Conservation (phyloP, 1,139 yeast genomes). For the Wickerhamomyces sp. region DNA sequence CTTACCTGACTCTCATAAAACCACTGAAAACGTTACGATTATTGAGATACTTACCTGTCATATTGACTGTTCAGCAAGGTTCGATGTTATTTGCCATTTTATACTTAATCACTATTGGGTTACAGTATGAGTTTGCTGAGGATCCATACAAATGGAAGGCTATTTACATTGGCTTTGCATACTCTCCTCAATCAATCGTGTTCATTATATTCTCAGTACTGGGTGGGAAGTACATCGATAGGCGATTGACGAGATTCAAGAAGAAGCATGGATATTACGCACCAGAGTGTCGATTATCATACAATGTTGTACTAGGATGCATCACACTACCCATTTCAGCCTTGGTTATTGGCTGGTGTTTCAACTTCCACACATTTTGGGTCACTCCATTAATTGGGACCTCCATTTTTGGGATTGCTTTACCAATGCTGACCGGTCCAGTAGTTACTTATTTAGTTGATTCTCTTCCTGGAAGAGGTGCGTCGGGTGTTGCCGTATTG, state of each 20-base stretch:
- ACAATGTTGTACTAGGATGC: conserved; percentile 69
- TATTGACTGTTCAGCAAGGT: conserved; percentile 58
- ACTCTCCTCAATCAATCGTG: conserved; percentile 78
- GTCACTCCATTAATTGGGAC: conserved; percentile 73
- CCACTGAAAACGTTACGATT: conserved; percentile 48
- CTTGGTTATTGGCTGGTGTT: conserved; percentile 78
- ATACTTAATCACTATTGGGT: conserved; percentile 71
- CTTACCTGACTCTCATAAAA: conserved; percentile 29
- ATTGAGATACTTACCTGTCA: conserved; percentile 67
- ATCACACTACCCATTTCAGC: conserved; percentile 58
- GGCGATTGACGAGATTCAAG: conserved; percentile 49
- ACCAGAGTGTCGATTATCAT: conserved; percentile 78
- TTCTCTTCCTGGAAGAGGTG: conserved; percentile 82
- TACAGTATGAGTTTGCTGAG: conserved; percentile 57
- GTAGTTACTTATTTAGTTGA: conserved; percentile 81
- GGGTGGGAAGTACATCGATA: conserved; percentile 81
- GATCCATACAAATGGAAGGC: conserved; percentile 67
- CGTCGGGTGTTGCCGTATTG: conserved; percentile 83
- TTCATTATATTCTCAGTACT: conserved; percentile 67
- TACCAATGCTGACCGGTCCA: conserved; percentile 80
- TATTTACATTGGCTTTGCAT: conserved; percentile 66
- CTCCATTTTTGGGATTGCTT: conserved; percentile 74
- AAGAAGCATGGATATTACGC: conserved; percentile 58
- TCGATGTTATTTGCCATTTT: conserved; percentile 64
- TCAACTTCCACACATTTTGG: conserved; percentile 65